Conservation (phyloP, 2,329 filamentous ascomycete genomes). For the Sporothrix schenckii region DNA sequence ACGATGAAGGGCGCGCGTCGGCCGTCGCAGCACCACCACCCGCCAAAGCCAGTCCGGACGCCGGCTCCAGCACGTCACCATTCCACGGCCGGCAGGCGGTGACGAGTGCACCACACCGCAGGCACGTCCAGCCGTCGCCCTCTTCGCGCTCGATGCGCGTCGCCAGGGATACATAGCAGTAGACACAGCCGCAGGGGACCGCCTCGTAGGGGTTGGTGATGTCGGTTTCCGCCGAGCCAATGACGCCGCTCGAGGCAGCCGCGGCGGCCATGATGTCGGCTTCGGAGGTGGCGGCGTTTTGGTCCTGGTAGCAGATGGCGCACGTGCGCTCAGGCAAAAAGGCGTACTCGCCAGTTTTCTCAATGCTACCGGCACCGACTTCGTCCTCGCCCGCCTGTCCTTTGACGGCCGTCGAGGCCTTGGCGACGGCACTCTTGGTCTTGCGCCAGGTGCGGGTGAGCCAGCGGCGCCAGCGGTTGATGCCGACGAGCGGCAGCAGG, state of each 20-base stretch:
- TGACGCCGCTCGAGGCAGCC: conserved; percentile 71
- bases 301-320: conserved; percentile 94
- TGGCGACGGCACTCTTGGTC: conserved; percentile 66
- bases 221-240: conserved; percentile 87
- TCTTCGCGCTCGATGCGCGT: conserved; percentile 88
- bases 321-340: conserved; percentile 94
- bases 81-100: conserved; percentile 89
- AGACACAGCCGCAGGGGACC: conserved; percentile 85
- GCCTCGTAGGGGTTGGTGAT: conserved; percentile 96
- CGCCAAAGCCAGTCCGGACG: neutral
- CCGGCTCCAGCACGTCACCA: conserved; percentile 77
- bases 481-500: conserved; percentile 89
- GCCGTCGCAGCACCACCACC: neutral
- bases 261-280: conserved; percentile 72
- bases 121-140: conserved; percentile 89
- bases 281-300: conserved; percentile 76
- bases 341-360: conserved; percentile 69
- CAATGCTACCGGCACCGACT: conserved; percentile 47
- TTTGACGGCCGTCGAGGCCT: conserved; percentile 41
- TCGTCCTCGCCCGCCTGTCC: conserved; percentile 13
- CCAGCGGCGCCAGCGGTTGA: conserved; percentile 90
- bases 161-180: conserved; percentile 95
- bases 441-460: conserved; percentile 84
- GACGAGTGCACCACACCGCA: conserved; percentile 82
- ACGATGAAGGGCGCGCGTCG: conserved; percentile 28